Percentiles rank a stretch among this genome's conserved stretches.
phyloP scores from a whole-genome alignment of 371 early-diverging fungal genomes.

The Ordospora pajunii region DNA sequence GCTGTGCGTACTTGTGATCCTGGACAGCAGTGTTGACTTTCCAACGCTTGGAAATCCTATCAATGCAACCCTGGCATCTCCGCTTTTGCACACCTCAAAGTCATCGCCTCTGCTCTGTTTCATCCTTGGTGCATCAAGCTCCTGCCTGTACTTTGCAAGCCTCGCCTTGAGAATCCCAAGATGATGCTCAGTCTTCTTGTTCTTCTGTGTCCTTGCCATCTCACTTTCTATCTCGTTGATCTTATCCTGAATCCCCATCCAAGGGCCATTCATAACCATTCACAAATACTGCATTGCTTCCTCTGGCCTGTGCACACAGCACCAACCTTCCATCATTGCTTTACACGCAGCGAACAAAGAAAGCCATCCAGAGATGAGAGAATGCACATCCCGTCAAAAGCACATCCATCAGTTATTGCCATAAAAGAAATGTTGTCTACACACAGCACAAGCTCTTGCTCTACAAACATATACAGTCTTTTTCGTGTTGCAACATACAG shows the following conservation, averaged over 20 bases:
- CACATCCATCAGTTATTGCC: constrained; percentile 52
- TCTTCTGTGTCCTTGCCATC: constrained; percentile 60
- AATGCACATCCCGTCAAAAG: constrained; percentile 25
- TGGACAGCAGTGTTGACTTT: constrained; percentile 57
- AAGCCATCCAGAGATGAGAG: constrained; percentile 50
- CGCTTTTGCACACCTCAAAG: constrained; percentile 57
- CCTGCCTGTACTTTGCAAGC: constrained; percentile 53
- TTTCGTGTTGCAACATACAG: constrained; percentile 43
- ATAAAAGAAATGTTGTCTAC: constrained; percentile 55
- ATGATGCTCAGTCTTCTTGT: constrained; percentile 59
- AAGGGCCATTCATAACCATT: not conserved
- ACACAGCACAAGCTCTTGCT: constrained; percentile 14
- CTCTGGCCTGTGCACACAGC: not conserved
- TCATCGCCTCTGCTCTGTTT: constrained; percentile 30
- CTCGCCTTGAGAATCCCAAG: constrained; percentile 58
- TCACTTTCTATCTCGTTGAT: constrained; percentile 60
- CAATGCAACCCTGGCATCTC: constrained; percentile 56
- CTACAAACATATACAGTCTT: constrained; percentile 48
- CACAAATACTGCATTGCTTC: not conserved
- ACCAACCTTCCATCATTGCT: not conserved
- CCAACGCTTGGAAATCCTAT: constrained; percentile 61
- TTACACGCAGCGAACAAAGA: constrained; percentile 21
- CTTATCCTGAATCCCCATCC: constrained; percentile 59
- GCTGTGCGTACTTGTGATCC: constrained; percentile 55
- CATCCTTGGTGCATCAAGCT: constrained; percentile 49